These are phyloP conservation scores for Cladosporium sp. DNA, from an alignment of 2,329 filamentous ascomycete genomes.

Conservation along the genomic window DNA sequence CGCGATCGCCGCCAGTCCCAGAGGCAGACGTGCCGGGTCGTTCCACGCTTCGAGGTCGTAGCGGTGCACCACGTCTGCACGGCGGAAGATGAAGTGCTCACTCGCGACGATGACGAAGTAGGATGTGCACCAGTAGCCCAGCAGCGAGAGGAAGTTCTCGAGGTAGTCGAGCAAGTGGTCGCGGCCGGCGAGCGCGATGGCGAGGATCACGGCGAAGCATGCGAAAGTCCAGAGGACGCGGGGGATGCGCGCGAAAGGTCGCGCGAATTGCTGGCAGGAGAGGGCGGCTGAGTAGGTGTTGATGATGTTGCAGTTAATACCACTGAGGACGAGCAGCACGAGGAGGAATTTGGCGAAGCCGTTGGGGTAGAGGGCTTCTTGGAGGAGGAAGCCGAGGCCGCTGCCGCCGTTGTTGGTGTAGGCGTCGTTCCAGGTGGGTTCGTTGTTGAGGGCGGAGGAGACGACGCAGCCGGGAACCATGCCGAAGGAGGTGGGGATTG, in stretches of 20 bases:
- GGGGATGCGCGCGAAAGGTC: slow-evolving; percentile 53
- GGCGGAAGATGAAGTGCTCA: slow-evolving; percentile 49
- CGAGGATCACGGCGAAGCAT: slow-evolving; percentile 45
- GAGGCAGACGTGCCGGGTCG: slow-evolving; percentile 43
- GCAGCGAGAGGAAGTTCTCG: slow-evolving; percentile 47
- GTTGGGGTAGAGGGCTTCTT: slow-evolving; percentile 46
- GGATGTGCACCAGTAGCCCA: slow-evolving; percentile 50
- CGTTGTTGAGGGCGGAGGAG: slow-evolving; percentile 39
- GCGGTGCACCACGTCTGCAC: slow-evolving; percentile 38
- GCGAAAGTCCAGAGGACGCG: slow-evolving; percentile 50
- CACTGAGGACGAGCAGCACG: slow-evolving; percentile 38
- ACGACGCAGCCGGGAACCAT: slow-evolving; percentile 46
- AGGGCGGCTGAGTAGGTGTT: slow-evolving; percentile 47
- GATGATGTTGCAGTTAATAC: slow-evolving; percentile 44
- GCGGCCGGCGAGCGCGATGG: slow-evolving; percentile 46
- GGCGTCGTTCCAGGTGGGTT: slow-evolving; percentile 42
- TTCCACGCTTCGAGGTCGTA: slow-evolving; percentile 51
- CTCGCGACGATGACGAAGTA: slow-evolving; percentile 49
- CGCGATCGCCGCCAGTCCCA: slow-evolving; percentile 43
- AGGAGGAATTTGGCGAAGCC: slow-evolving; percentile 53
- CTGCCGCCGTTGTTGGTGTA: slow-evolving; percentile 42
- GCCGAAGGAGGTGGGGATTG: slow-evolving; percentile 45
- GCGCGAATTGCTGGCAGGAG: slow-evolving; percentile 49
- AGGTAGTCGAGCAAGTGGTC: slow-evolving; percentile 45
- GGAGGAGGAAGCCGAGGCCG: slow-evolving; percentile 48